Percentiles rank a stretch among this genome's conserved stretches.
phyloP scores from a whole-genome alignment of 2,329 filamentous ascomycete genomes.

The Lachnellula hyalina region DNA sequence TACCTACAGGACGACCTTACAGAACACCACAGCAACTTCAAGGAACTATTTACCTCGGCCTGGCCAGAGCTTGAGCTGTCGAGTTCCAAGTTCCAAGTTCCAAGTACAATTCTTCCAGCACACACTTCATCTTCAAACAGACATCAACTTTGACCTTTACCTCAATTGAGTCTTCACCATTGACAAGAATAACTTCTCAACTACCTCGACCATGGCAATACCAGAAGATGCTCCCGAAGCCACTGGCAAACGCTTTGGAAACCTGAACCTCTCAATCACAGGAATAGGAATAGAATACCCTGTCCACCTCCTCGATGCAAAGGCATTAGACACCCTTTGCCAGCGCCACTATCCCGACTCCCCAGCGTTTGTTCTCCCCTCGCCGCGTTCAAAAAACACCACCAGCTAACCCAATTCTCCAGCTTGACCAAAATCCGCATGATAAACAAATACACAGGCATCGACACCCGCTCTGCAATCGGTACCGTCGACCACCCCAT shows the following conservation, averaged over 20 bases:
- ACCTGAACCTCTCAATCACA: slow-evolving; percentile 55
- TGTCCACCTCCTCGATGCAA: slow-evolving; percentile 46
- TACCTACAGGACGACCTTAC: too few relatives aligned
- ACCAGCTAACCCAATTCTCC: slow-evolving; percentile 7
- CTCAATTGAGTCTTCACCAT: not conserved
- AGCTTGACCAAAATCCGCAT: slow-evolving; percentile 59
- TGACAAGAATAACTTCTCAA: not conserved
- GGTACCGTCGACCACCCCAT: slow-evolving; percentile 55
- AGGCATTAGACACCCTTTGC: slow-evolving; percentile 47
- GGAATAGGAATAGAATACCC: slow-evolving; percentile 58
- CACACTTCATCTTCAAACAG: not conserved
- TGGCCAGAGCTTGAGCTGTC: too few relatives aligned
- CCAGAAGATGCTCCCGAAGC: slow-evolving; percentile 14
- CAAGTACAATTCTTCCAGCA: not conserved
- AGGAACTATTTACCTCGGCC: too few relatives aligned
- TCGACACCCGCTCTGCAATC: slow-evolving; percentile 57
- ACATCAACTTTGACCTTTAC: not conserved
- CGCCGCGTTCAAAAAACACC: not conserved
- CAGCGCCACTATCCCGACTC: slow-evolving; percentile 55
- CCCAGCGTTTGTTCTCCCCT: slow-evolving; percentile 44
- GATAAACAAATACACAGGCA: slow-evolving; percentile 61
- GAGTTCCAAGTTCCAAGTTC: too few relatives aligned
- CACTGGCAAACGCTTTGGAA: slow-evolving; percentile 30
- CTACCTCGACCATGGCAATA: slow-evolving; percentile 10
- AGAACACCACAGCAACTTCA: too few relatives aligned